Conservation (phyloP, 1,284 basidiomycete genomes). For the Rhodotorula sp. region DNA sequence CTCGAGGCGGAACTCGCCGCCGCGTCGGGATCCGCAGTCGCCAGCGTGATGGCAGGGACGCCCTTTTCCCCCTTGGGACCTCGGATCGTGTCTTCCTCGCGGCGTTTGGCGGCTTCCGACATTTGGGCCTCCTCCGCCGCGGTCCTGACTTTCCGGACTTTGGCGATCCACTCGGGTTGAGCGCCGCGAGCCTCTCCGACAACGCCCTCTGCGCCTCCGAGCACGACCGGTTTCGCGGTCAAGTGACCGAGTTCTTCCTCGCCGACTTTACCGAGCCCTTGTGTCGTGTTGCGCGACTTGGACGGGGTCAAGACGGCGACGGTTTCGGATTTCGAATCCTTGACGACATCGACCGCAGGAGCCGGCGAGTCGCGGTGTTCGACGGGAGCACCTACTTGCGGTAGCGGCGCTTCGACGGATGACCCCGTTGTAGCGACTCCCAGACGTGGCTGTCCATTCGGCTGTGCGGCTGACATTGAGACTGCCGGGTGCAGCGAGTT, state of each 20-base stretch:
- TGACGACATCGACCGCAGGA: not conserved
- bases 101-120: not conserved
- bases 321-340: slow-evolving; percentile 8
- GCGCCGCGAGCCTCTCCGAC: slow-evolving; percentile 24
- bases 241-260: slow-evolving; percentile 12
- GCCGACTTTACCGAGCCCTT: slow-evolving; percentile 4
- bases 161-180: slow-evolving; percentile 30
- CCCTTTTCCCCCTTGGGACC: not conserved
- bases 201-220: slow-evolving; percentile 20
- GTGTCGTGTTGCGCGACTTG: not conserved
- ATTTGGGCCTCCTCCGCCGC: not conserved
- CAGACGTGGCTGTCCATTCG: not conserved
- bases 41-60: not conserved
- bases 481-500: too few relatives aligned
- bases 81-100: not conserved
- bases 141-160: not conserved
- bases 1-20: not conserved
- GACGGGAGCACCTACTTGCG: not conserved
- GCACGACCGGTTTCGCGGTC: not conserved
- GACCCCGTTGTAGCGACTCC: not conserved
- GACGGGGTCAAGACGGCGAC: slow-evolving; percentile 10
- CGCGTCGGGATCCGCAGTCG: not conserved
- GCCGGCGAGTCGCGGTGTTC: slow-evolving; percentile 7
- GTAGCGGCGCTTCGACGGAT: not conserved
- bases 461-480: not conserved